Evolutionary conservation across 2,329 filamentous ascomycete genomes (phyloP), one percentile per base, ranked within the genome.

Genomic region (Colletotrichum trifolii): DNA sequence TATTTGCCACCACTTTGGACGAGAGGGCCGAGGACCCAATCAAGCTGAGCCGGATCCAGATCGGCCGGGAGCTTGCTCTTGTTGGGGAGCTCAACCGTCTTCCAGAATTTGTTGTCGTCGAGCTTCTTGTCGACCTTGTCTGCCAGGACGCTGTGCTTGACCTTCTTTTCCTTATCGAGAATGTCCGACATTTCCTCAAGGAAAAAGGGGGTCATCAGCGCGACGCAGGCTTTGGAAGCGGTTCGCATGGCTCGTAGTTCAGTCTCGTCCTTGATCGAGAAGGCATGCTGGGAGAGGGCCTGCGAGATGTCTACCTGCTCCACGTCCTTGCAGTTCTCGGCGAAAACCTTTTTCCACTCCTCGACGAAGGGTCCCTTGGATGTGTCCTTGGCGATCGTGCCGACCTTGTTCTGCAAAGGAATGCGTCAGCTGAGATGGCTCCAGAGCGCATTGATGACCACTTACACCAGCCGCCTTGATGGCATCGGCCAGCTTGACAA

Each of bases 151-250:
- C 90, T 92, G 79, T 99, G 96, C 68, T 94, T 96, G 75, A 98
- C 93, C 76, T 97, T 97, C 83, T 97, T 97, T 78, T 98, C 96
- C 70, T 94, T 91, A 74, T 99, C 96, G 66, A 99, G 88, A 56
- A 98, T 91, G 71, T 92, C 91, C 54, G 95, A 97, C 94, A 99
- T 98, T 77, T 97, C 94, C 75, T 99, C 96, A 69, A 99, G 90
- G 77, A 98, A 98, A 79, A 96, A 99, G 65, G 95, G 93, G 54
- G 93, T 93, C 90, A 98, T 96, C 66, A 98, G 83, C 64, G 94
- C 94, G 69, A 96, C 95, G 71, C 94, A 97, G 50, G 96, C 95
- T 75, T 96, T 92, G 60, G 96, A 96, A 5, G 95, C 94, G 71
- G 95, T 96, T 74, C 96, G 90, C 86, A 99, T 97, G 10, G 93